Base-by-base conservation (phyloP, 139 green algal genomes). In the Asterochloris erici region DNA sequence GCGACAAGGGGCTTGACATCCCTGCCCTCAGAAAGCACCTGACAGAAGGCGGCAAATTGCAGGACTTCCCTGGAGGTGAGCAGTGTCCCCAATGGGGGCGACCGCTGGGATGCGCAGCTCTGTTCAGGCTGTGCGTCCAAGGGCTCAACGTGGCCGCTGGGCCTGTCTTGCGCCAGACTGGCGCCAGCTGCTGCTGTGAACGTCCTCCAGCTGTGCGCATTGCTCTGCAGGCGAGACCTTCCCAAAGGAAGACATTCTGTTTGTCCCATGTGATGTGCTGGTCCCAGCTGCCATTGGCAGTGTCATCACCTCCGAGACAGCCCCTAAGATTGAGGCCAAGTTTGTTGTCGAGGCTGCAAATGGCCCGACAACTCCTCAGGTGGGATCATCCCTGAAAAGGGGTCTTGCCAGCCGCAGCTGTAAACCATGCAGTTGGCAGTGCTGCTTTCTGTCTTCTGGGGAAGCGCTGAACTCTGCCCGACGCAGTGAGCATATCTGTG, bases 261-360 rank as follows among this genome's bases (percentile, higher is more conserved):
- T 90, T 26, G 83, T 93, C 17, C 89, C 88, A 0, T 98, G 95
- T 85, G 94, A 98, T 68, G 92, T 98, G 71, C 90, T 98, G 54
- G 92, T 98, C n/a, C 95, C 95, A 9, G 95, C 95, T 0, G 95
- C 95, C 61, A 89, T 97, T 26, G 93, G 92, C 0, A 91, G 90
- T 14, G 93, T 97, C 23, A 91, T 95, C 63, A 87, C 84, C 23
- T 89, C 86, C 12, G 87, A 86, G 1, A 91, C 89, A 73, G 92
- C 90, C 0, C 54, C n/a, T 54, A 85, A 92, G 78, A 64, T 96
- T 74, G 60, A 92, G 76, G 90, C 91, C 26, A 89, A 91, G 78
- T 89, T 85, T 63, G 79, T 98, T 10, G 91, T 94, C n/a, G 95
- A 98, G 86, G 95, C 95, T 1, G 95, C 95, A 79, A 98, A 98